Percentiles rank a stretch among this genome's conserved stretches.
These are phyloP conservation scores for Narthecium ossifragum DNA, from an alignment of 106 monocot species.

Conservation along the genomic window DNA sequence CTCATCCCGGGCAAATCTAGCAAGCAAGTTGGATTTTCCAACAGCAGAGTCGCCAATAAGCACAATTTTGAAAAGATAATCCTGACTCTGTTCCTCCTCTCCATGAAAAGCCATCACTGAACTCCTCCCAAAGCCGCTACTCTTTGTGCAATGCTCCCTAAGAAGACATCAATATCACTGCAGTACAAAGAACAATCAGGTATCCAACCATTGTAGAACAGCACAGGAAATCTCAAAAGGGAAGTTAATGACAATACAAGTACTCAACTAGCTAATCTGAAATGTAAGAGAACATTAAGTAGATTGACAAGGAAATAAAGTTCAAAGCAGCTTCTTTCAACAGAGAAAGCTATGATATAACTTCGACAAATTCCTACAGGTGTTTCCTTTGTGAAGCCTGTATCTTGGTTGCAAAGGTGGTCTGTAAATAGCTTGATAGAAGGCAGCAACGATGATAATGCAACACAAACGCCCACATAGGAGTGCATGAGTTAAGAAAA, in stretches of 20 bases:
- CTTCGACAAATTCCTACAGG: no score
- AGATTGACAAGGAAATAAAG: not conserved
- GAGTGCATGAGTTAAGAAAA: no score
- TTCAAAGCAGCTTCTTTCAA: no score
- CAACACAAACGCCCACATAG: no score
- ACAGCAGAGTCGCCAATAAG: constrained; percentile 44
- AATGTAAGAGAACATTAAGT: not conserved
- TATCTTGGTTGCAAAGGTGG: no score
- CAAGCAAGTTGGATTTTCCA: constrained; percentile 44
- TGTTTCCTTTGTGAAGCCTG: no score
- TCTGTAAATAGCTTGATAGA: no score
- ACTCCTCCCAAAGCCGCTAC: not conserved
- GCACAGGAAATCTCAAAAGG: not conserved
- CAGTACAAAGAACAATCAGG: not conserved
- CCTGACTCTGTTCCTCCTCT: constrained; percentile 32
- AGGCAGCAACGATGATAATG: no score
- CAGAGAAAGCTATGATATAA: no score
- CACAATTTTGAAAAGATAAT: constrained; percentile 44
- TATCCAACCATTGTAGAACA: not conserved
- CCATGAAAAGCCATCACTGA: constrained; percentile 22
- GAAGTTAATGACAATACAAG: not conserved
- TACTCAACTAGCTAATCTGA: not conserved
- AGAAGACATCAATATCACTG: constrained; percentile 6
- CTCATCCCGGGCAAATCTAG: constrained; percentile 41
- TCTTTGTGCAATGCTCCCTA: not conserved